Percentiles rank a stretch among this genome's conserved stretches.
Evolutionary conservation across 345 rosid genomes (phyloP).

Genomic region (Eucalyptus erythrocorys): DNA sequence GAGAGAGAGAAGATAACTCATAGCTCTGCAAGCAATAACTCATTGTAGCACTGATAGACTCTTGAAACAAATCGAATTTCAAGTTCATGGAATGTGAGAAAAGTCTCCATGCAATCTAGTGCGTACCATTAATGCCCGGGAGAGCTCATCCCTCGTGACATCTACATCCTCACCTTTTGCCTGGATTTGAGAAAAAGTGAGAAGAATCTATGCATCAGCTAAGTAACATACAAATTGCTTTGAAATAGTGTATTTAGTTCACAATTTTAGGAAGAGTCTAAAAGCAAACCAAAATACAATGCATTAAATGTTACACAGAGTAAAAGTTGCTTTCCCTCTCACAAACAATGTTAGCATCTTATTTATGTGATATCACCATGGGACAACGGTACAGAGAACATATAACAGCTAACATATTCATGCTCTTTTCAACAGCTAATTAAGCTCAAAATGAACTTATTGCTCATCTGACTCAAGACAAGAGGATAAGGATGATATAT

Average conservation of each 20-base stretch:
- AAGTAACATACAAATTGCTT: background rate
- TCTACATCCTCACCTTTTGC: constrained; percentile 39
- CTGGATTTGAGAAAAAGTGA: constrained; percentile 17
- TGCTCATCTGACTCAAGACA: background rate
- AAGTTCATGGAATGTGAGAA: background rate
- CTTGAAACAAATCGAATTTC: background rate
- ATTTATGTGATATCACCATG: background rate
- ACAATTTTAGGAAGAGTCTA: background rate
- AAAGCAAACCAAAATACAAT: background rate
- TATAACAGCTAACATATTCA: background rate
- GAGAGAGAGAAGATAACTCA: background rate
- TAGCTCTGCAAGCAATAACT: background rate
- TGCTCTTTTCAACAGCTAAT: background rate
- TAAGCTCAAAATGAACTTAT: background rate
- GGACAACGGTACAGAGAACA: background rate
- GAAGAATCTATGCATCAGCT: background rate
- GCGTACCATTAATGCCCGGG: constrained; percentile 69
- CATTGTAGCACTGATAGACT: background rate
- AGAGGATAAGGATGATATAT: background rate
- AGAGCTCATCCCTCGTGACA: constrained; percentile 64
- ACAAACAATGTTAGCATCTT: background rate
- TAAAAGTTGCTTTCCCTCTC: background rate
- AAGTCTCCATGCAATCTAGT: background rate
- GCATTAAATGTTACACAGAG: background rate
- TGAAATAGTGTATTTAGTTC: background rate